Base-by-base conservation (phyloP, 106 monocot species). In the Platanthera zijinensis region DNA sequence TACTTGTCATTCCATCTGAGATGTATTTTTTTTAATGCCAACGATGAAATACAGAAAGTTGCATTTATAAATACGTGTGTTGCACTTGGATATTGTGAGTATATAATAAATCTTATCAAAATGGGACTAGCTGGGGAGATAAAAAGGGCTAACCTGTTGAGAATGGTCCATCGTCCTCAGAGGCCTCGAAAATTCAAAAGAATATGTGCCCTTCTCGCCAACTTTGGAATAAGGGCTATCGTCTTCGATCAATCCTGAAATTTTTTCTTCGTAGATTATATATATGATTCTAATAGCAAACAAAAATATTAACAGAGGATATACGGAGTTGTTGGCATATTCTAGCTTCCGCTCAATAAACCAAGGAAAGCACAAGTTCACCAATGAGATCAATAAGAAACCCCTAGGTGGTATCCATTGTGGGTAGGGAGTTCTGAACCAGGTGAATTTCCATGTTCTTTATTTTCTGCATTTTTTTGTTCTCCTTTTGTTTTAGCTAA, bases 181-280 rank as follows among this genome's bases (percentile, higher is more conserved):
- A 18, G 97, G 86, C 70, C 97, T 94, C 25, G 97, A 94, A 79
- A 97, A 97, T 75, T 97, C 97, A 78, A 97, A 97, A 80, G 80
- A 89, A 75, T 97, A 97, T 30, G 91, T 94, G 56, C 97, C 97
- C 81, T 97, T 89, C 52, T 81, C 52, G n/a, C 88, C 91, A 81
- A 52, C 80, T 82, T 81, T 56, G 57, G 87, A 83, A 85, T 88
- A 97, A 62, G 97, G 97, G 64, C 89, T 94, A 67, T 97, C 91
- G 19, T 88, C 91, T 78, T 89, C 91, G 12, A 94, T 61, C 32
- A 89, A 86, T 57, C 89, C 97, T 97, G 85, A 39, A 73, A 75
- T 53, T 3, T 14, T 70, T 69, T 66, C 30, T 32, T 30, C 39
- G 39, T 3, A 39, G 39, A 39, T 39, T 39, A 39, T 39, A 39